Evolutionary conservation across 1,284 basidiomycete species (phyloP), one percentile per base, ranked within the genome.

Genomic region (Cryptococcus sp.): DNA sequence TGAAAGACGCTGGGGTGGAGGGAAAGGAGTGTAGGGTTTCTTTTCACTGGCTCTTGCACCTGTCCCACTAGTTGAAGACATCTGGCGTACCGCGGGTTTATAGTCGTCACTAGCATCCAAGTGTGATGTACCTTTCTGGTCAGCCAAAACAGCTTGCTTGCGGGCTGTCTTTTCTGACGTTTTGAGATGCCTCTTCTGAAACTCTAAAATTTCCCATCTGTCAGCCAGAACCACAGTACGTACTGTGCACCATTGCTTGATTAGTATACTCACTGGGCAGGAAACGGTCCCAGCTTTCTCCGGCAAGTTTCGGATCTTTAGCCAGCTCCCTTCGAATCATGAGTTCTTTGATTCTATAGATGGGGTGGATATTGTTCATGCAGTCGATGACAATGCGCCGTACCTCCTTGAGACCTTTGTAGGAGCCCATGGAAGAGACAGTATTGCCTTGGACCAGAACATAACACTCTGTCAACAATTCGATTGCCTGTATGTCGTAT

Each of bases 301-400:
- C 86, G 0, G 89, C 92, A 8, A 99, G 83, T 71, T 97, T 95
- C 3, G 96, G 95, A 71, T 99, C 96, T 79, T 98, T 98, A 15
- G 95, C 93, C 6, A 99, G 83, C 78, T 99, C 96, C 48, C 95
- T 87, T 59, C 92, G 88, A 70, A 99, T 95, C 96, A 99, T 99
- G 47, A 99, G 83, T 79, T 98, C 96, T 90, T 99, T 99, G 79
- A 99, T 99, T 65, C 94, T 87, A 76, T 99, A 99, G 72, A 99
- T 98, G 2, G 96, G 96, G 72, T 99, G 96, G 51, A 98, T 89
- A 72, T 99, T 99, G 79, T 91, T 95, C 91, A 99, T 96, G 80
- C 96, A 99, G 75, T 99, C 96, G 50, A 98, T 78, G 28, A 99
- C 85, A 66, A 98, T 97, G 57, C 94, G 78, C 55, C 96, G 84